phyloP scores from a whole-genome alignment of 257 asterid genomes.

The Ocimum tenuiflorum region DNA sequence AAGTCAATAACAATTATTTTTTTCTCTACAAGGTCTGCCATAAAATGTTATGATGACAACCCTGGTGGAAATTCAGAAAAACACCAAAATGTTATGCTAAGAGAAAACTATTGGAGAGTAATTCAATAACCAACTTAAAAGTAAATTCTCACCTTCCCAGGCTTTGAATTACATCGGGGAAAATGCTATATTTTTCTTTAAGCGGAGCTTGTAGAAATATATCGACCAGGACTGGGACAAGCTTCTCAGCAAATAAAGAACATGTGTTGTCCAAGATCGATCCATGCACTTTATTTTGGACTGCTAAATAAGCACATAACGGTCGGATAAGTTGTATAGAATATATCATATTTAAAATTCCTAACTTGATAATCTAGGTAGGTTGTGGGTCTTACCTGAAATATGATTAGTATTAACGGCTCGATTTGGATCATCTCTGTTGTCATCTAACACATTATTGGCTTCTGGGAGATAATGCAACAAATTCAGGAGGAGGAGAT shows the following conservation, averaged over 20 bases:
- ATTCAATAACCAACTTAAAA: neutral
- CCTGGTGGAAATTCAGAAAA: conserved; percentile 10
- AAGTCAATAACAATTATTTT: no score
- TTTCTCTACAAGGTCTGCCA: neutral
- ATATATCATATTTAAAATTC: neutral
- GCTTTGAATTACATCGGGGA: conserved; percentile 63
- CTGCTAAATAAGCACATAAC: conserved; percentile 35
- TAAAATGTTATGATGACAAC: neutral
- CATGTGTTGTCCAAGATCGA: conserved; percentile 28
- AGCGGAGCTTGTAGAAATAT: conserved; percentile 73
- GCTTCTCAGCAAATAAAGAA: conserved; percentile 72
- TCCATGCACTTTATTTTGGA: conserved; percentile 37
- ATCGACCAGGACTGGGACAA: conserved; percentile 71
- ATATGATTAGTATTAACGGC: conserved; percentile 27
- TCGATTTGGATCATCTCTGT: conserved; percentile 32
- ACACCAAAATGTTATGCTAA: neutral
- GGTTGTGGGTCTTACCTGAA: conserved; percentile 24
- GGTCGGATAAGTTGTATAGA: conserved; percentile 19
- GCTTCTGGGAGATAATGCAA: conserved; percentile 75
- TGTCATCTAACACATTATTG: conserved; percentile 44
- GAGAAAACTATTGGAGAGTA: conserved; percentile 1
- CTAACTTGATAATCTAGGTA: conserved; percentile 12
- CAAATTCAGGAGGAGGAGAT: conserved; percentile 49
- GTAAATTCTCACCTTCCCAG: conserved; percentile 78
- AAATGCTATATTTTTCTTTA: conserved; percentile 47